Conservation (phyloP, 1,284 basidiomycete genomes). For the Ganoderma sp. region DNA sequence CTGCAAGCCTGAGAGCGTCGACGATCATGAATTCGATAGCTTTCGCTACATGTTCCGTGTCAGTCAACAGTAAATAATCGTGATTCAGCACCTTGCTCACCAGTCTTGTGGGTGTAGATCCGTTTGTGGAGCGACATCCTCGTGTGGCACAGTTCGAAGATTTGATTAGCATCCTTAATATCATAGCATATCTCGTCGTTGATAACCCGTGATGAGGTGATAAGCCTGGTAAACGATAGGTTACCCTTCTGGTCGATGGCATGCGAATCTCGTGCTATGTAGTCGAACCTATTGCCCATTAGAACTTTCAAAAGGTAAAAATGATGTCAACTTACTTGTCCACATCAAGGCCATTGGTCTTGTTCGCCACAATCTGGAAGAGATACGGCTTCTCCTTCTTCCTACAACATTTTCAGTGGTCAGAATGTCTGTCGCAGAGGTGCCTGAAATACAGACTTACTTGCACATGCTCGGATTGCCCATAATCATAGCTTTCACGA, state of each 20-base stretch:
- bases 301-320: neutral
- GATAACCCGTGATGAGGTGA: slow-evolving; percentile 75
- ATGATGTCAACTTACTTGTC: slow-evolving; percentile 62
- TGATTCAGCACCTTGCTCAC: slow-evolving; percentile 43
- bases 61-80: neutral
- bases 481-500: slow-evolving; percentile 74
- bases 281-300: slow-evolving; percentile 63
- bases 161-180: slow-evolving; percentile 77
- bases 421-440: neutral
- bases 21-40: slow-evolving; percentile 83
- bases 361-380: slow-evolving; percentile 80
- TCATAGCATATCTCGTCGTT: slow-evolving; percentile 76
- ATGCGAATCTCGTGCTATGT: slow-evolving; percentile 74
- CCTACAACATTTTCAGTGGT: neutral
- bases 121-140: slow-evolving; percentile 78
- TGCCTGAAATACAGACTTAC: slow-evolving; percentile 41
- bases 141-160: slow-evolving; percentile 74
- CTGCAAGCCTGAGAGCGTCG: slow-evolving; percentile 71
- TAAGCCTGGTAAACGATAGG: slow-evolving; percentile 64
- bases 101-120: slow-evolving; percentile 80
- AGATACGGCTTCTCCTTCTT: slow-evolving; percentile 53
- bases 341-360: slow-evolving; percentile 79
- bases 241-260: slow-evolving; percentile 70
- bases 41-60: slow-evolving; percentile 52
- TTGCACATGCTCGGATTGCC: slow-evolving; percentile 56